Conservation (phyloP, 2,329 filamentous ascomycete species). For the Ascocoryne sarcoides region DNA sequence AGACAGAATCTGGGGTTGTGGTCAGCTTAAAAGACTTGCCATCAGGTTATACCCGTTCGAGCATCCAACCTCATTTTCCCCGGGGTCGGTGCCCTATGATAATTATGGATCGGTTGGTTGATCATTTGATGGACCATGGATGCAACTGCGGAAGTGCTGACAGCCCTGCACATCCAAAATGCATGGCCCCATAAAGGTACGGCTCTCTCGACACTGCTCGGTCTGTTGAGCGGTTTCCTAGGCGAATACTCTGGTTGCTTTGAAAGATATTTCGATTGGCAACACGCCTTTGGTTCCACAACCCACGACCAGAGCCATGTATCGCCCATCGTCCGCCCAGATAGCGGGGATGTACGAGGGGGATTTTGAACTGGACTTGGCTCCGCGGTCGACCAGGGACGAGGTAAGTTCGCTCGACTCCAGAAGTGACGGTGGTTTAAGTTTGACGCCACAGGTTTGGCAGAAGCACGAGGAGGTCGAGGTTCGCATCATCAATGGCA, state of each 20-base stretch:
- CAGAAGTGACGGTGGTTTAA: neutral
- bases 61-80: too few relatives aligned
- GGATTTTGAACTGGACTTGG: neutral
- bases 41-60: too few relatives aligned
- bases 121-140: constrained; percentile 2
- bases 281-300: constrained; percentile 1
- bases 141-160: constrained; percentile 6
- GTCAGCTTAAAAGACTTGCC: too few relatives aligned
- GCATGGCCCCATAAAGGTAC: constrained; percentile 16
- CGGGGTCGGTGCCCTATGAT: constrained; percentile 2
- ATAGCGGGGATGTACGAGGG: constrained; percentile 1
- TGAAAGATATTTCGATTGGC: constrained; percentile 5
- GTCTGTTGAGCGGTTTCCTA: constrained; percentile 7
- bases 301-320: neutral
- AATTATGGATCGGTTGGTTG: constrained; percentile 3
- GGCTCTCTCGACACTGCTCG: constrained; percentile 2
- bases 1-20: too few relatives aligned
- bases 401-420: constrained; percentile 5
- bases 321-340: neutral
- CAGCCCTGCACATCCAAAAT: constrained; percentile 5
- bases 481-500: constrained; percentile 39
- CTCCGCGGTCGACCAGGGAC: constrained; percentile 6
- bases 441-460: neutral
- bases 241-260: constrained; percentile 4
- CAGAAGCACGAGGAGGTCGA: constrained; percentile 27